These are phyloP conservation scores for Pichia nakasei DNA, from an alignment of 805 yeast genomes.

Conservation along the genomic window DNA sequence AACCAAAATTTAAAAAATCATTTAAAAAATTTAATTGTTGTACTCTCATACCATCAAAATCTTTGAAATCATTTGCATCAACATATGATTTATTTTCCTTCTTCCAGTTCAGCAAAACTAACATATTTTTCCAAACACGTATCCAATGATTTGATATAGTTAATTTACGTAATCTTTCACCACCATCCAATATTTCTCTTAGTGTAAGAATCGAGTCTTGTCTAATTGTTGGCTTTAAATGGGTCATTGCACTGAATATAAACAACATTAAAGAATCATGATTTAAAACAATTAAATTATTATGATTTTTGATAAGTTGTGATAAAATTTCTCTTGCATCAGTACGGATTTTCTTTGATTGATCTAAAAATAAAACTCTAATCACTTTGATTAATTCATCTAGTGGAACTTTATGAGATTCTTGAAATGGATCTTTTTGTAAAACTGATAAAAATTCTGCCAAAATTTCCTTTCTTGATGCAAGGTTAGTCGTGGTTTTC, in stretches of 20 bases:
- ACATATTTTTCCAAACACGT: conserved; percentile 57
- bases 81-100: conserved; percentile 14
- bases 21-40: conserved; percentile 34
- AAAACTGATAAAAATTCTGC: conserved; percentile 10
- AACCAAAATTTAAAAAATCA: conserved; percentile 20
- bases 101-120: conserved; percentile 70
- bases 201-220: conserved; percentile 67
- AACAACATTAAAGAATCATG: conserved; percentile 56
- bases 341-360: conserved; percentile 44
- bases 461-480: conserved; percentile 15
- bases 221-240: conserved; percentile 68
- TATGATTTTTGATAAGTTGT: conserved; percentile 7
- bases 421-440: conserved; percentile 25
- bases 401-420: conserved; percentile 32
- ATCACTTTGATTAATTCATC: conserved; percentile 50
- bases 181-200: conserved; percentile 42
- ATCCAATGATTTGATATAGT: conserved; percentile 53
- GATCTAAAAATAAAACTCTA: conserved; percentile 60
- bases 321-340: conserved; percentile 9
- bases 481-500: conserved; percentile 31
- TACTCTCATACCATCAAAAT: conserved; percentile 12
- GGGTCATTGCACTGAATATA: conserved; percentile 89
- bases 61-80: conserved; percentile 14
- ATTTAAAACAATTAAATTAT: conserved; percentile 45
- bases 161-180: conserved; percentile 28